Percentiles rank a stretch among this genome's conserved stretches.
phyloP scores from a whole-genome alignment of 108 stramenopile genomes.

The Pseudonitzschia pungens region DNA sequence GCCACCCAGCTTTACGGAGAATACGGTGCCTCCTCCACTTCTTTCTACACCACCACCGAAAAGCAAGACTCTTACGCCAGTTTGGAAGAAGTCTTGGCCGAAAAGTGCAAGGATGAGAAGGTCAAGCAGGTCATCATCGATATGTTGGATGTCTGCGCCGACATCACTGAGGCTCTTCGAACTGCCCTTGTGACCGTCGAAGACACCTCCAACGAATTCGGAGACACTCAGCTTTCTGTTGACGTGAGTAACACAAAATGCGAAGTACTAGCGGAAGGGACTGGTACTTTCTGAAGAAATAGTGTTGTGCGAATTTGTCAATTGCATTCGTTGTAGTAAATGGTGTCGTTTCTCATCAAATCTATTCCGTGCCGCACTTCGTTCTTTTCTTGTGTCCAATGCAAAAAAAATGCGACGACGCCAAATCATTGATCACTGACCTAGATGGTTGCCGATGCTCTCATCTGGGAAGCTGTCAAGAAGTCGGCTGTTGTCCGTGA shows the following conservation, averaged over 20 bases:
- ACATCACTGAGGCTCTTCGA: constrained; percentile 66
- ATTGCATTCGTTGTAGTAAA: neutral
- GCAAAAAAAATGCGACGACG: too few relatives aligned
- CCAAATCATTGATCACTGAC: neutral
- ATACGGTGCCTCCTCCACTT: constrained; percentile 53
- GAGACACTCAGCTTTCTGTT: constrained; percentile 65
- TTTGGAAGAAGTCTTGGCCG: constrained; percentile 49
- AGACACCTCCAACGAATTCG: constrained; percentile 64
- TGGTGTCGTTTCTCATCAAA: neutral
- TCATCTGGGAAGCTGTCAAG: constrained; percentile 73
- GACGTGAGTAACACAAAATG: constrained; percentile 40
- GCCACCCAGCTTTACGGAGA: constrained; percentile 35
- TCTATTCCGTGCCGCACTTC: neutral
- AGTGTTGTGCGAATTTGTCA: too few relatives aligned
- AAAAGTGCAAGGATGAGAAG: constrained; percentile 48
- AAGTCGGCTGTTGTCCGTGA: constrained; percentile 57
- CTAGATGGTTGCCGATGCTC: constrained; percentile 63
- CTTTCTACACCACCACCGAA: constrained; percentile 62
- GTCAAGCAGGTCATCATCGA: constrained; percentile 48
- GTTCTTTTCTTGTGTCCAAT: neutral
- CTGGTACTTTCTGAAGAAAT: neutral
- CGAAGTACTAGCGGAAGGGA: too few relatives aligned
- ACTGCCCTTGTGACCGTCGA: constrained; percentile 68
- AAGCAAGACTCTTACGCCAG: constrained; percentile 56
- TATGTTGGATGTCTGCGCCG: constrained; percentile 65